phyloP scores from a whole-genome alignment of 2,329 filamentous ascomycete species.

The Aspergillus latus region DNA sequence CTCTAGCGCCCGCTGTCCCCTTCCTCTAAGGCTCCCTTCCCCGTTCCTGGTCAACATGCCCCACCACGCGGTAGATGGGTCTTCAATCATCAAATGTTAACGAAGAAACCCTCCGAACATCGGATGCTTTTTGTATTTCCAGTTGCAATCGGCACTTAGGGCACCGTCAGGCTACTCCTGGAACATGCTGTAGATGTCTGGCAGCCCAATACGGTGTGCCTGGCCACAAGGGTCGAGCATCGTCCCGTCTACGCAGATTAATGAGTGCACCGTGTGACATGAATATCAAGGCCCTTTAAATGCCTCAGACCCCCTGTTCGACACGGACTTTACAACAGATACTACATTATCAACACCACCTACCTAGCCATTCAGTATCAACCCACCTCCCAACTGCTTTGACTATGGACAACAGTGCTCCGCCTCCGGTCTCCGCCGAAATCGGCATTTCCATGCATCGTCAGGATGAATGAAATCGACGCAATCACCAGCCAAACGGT shows the following conservation, averaged over 20 bases:
- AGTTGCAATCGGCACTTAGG: not conserved
- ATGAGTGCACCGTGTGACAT: not conserved
- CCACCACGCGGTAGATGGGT: not conserved
- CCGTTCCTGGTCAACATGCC: constrained; percentile 3
- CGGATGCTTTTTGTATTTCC: constrained; percentile 1
- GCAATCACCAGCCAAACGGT: not conserved
- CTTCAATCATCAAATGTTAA: not conserved
- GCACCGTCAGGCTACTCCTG: not conserved
- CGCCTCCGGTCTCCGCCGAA: constrained; percentile 11
- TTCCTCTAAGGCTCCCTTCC: not conserved
- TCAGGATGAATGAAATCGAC: not conserved
- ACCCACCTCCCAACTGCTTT: not conserved
- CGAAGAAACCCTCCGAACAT: constrained; percentile 11
- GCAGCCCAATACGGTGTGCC: not conserved
- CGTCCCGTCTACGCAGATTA: not conserved
- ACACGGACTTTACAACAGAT: not conserved
- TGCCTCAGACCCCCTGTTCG: not conserved
- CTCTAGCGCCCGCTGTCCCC: constrained; percentile 13
- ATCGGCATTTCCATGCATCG: constrained; percentile 15
- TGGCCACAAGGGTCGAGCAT: not conserved
- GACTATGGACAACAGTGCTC: constrained; percentile 7
- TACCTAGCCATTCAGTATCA: not conserved
- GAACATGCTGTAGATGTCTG: not conserved
- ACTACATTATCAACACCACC: not conserved
- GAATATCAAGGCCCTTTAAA: not conserved